Base-by-base conservation (phyloP, 257 asterid species). In the Solanum gracilifrons region DNA sequence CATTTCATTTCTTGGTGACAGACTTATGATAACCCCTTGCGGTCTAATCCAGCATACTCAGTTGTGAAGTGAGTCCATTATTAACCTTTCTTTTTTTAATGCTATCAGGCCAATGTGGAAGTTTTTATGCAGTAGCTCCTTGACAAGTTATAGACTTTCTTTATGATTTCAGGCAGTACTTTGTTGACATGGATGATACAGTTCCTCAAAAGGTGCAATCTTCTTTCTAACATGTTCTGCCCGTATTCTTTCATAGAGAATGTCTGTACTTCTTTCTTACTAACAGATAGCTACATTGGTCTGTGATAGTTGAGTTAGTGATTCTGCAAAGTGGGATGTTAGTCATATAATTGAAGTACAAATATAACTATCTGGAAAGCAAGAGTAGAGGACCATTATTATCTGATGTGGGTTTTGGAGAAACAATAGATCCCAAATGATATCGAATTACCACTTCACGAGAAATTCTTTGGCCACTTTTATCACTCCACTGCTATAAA, bases 31-130 rank as follows among this genome's bases (percentile, higher is more conserved):
- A 92, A 92, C 86, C 93, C 92, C 13, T 82, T 92, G 79, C 90
- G 89, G 71, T 90, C 82, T 68, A 92, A 92, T 89, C 94, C 93
- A 85, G 92, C 94, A 43, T 92, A 92, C 88, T 92, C 94, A 84
- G 94, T 92, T 43, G 94, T 92, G 76, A 92, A 91, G 94, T 92
- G 76, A 89, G 94, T 90, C 35, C 37, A 77, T 9, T 73, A 46
- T 73, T 25, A 16, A 68, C 60, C 62, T 88, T 76, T 5, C 32
- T 43, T 88, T 73, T 21, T 37, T 87, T 39, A 10, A 85, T 48
- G 32, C 87, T 72, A 31, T 83, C 36, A 64, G 33, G 85, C 64
- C 41, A 13, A 48, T 43, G 16, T 33, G 29, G 55, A 29, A 43
- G 75, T 79, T 2, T 60, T 51, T 85, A 48, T 43, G 74, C 32